Base-by-base conservation (phyloP, 768 basidiomycete genomes). In the Boletus pseudo-olivaceus region DNA sequence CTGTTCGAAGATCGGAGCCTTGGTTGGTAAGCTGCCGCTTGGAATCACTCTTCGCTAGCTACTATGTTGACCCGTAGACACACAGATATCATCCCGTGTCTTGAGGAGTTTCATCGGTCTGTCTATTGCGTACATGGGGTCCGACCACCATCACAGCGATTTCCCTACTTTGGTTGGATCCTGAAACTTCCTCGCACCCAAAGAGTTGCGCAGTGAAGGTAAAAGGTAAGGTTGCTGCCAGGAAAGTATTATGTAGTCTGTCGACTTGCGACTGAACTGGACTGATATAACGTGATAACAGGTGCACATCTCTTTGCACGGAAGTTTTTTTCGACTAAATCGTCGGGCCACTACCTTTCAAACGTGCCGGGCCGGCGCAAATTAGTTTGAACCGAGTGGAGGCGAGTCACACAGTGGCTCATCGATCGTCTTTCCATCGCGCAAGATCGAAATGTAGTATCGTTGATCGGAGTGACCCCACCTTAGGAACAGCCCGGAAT, bases 401-500 rank as follows among this genome's bases (percentile, higher is more conserved):
- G n/a, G 17, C 12, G n/a, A 7, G 29, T n/a, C n/a, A 19, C 30
- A 12, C 15, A 32, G 29, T 27, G 17, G 23, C 30, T 23, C 30
- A 12, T 43, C 23, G 38, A 45, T 29, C 8, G 8, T 10, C 14
- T 8, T 19, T 43, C 30, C n/a, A 8, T 34, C 19, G 20, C 11
- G 15, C 11, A 29, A 20, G 20, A 2, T 19, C 23, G 3, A 19
- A 33, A 35, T 30, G 9, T 15, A 29, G n/a, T 12, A 27, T 47
- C 45, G 10, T 27, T 15, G 8, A 29, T 34, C 12, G 26, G 17
- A 29, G 34, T 12, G 14, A 8, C 14, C 15, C 35, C 41, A 42
- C 41, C n/a, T 27, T 49, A 58, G 60, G 59, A 37, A 6, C 20
- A 0, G 14, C 37, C 9, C 60, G 55, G 55, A 14, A 46, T 15